These are phyloP conservation scores for Tylopilus subfusipes DNA, from an alignment of 768 basidiomycete species.

Conservation along the genomic window DNA sequence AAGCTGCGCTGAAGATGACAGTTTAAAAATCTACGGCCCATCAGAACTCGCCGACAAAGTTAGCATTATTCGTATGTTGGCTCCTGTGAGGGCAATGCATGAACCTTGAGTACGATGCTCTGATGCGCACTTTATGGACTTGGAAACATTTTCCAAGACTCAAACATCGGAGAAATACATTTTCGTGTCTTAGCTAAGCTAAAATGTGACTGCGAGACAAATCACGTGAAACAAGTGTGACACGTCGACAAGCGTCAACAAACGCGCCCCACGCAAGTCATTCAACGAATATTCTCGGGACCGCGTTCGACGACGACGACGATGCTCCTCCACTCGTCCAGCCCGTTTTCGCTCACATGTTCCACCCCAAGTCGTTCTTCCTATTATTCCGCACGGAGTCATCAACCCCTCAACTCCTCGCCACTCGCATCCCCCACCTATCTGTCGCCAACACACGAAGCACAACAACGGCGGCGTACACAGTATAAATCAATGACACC, in stretches of 20 bases:
- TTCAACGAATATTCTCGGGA: slow-evolving; percentile 9
- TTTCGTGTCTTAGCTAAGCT: no score
- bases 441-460: slow-evolving; percentile 45
- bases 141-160: no score
- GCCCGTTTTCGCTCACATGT: slow-evolving; percentile 28
- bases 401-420: slow-evolving; percentile 45
- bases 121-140: no score
- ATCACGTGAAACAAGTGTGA: slow-evolving; percentile 16
- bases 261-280: slow-evolving; percentile 10
- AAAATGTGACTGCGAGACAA: no score
- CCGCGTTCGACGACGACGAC: neutral
- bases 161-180: no score
- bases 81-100: no score
- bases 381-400: slow-evolving; percentile 27
- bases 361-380: slow-evolving; percentile 38
- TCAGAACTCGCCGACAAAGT: no score
- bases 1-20: no score
- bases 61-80: no score
- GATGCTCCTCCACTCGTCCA: slow-evolving; percentile 28
- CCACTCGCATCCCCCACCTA: slow-evolving; percentile 46
- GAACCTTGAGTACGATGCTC: no score
- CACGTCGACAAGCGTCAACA: slow-evolving; percentile 27
- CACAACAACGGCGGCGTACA: slow-evolving; percentile 48
- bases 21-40: no score
- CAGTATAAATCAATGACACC: slow-evolving; percentile 48